A percentile compares a stretch with the other conserved stretches of the same genome.
These are phyloP conservation scores for Wolfiporia cocos DNA, from an alignment of 1,284 basidiomycete genomes.

Conservation along the genomic window DNA sequence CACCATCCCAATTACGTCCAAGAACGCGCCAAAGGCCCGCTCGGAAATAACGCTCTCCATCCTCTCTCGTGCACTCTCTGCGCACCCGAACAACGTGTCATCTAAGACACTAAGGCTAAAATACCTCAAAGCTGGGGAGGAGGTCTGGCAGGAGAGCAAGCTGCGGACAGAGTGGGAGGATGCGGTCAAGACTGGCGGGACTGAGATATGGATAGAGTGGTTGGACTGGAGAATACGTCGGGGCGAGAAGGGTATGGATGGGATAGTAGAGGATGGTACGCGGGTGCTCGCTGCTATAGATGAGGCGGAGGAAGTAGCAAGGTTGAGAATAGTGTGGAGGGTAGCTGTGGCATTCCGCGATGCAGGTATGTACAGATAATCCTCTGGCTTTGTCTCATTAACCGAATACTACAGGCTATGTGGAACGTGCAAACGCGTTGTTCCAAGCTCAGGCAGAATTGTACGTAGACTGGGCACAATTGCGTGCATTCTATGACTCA, in stretches of 20 bases:
- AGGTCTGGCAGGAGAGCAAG: constrained; percentile 57
- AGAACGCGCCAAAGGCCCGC: constrained; percentile 57
- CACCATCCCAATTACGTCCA: constrained; percentile 50
- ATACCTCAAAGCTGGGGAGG: constrained; percentile 65
- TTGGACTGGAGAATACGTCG: constrained; percentile 63
- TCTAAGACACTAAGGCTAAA: constrained; percentile 51
- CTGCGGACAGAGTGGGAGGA: constrained; percentile 66
- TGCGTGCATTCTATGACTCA: too few species aligned
- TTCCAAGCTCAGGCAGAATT: constrained; percentile 76
- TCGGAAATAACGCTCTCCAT: constrained; percentile 68
- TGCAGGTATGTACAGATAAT: constrained; percentile 53
- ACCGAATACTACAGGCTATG: constrained; percentile 23
- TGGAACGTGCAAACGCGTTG: constrained; percentile 62
- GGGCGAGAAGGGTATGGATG: constrained; percentile 38
- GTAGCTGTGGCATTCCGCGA: constrained; percentile 61
- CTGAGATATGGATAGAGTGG: constrained; percentile 68
- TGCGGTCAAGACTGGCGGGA: constrained; percentile 44
- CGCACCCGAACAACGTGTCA: constrained; percentile 42
- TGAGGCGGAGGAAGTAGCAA: constrained; percentile 45
- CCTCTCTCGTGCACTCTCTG: constrained; percentile 55
- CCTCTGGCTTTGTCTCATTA: background rate
- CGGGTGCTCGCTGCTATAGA: constrained; percentile 36
- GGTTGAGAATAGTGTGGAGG: constrained; percentile 67
- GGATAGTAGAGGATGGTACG: constrained; percentile 43
- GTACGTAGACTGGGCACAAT: constrained; percentile 34